Base-by-base conservation (phyloP, 495 filamentous ascomycete species). In the Penicillium canescens region DNA sequence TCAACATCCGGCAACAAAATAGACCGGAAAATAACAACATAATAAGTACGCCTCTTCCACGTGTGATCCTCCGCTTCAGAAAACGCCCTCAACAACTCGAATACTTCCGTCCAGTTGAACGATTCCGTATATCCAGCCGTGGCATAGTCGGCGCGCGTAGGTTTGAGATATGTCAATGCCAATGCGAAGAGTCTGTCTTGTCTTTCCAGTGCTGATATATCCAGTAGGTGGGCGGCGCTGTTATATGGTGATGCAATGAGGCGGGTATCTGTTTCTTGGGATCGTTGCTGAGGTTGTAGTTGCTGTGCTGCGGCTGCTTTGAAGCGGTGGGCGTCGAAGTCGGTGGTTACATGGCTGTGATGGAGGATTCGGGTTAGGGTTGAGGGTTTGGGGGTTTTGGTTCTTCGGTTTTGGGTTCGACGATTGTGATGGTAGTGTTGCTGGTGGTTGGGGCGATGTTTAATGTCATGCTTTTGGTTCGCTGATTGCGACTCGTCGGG, bases 1-100 rank as follows among this genome's bases (percentile, higher is more conserved):
- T 88, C 81, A 0, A 82, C 85, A 8, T 75, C 80, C 2, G 79
- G 78, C 6, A 79, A 77, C 14, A 94, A 80, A 49, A 70, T 78
- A 0, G 89, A 94, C 2, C 90, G 80, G 69, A 96, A 96, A 7
- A 84, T 85, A 16, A 96, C 90, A 37, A 95, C 76, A 58, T 91
- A 96, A 75, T 92, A 96, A 28, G 75, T 74, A 44, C 78, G 78
- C 36, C 76, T 71, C 43, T 75, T 82, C 86, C 88, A 95, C 1
- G 55, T 43, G 50, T 84, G 78, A n/a, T 73, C 67, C 3, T 73
- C 71, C 18, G 66, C 56, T 6, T 66, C 65, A 50, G 72, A 42
- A 11, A 73, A 56, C 2, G 73, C 55, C 52, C 66, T 69, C 40
- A 93, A 65, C 20, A 75, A 69, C 10, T 70, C 66, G 12, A 91